These are phyloP conservation scores for Boehmeria nivea DNA, from an alignment of 306 rosid species.

Conservation along the genomic window DNA sequence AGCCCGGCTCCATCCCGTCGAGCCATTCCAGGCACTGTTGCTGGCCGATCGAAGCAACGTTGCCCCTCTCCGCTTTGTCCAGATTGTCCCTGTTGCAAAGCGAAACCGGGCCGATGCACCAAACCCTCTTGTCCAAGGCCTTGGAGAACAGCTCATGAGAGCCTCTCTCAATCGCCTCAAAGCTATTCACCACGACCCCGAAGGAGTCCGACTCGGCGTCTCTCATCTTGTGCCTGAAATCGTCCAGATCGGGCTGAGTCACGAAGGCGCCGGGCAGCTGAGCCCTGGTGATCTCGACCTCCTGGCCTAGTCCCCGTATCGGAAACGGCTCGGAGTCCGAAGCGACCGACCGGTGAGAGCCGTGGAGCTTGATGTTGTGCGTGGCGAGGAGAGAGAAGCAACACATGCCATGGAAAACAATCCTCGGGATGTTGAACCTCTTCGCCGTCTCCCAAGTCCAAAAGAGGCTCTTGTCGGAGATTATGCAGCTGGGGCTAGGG, in stretches of 20 bases:
- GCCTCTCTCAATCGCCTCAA: slow-evolving; percentile 51
- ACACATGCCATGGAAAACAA: slow-evolving; percentile 69
- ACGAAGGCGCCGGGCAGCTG: slow-evolving; percentile 66
- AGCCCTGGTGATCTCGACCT: slow-evolving; percentile 44
- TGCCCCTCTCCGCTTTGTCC: slow-evolving; percentile 68
- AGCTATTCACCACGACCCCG: slow-evolving; percentile 71
- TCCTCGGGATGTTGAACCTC: slow-evolving; percentile 49
- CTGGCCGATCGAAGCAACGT: slow-evolving; percentile 50
- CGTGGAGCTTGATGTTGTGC: slow-evolving; percentile 37
- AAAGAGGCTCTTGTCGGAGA: slow-evolving; percentile 57
- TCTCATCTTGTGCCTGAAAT: slow-evolving; percentile 47
- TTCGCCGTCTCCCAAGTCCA: slow-evolving; percentile 55
- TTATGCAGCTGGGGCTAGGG: slow-evolving; percentile 51
- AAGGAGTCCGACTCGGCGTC: slow-evolving; percentile 51
- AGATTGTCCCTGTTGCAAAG: slow-evolving; percentile 41
- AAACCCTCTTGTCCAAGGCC: slow-evolving; percentile 38
- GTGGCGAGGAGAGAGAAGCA: slow-evolving; percentile 62
- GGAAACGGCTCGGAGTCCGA: slow-evolving; percentile 44
- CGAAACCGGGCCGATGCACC: slow-evolving; percentile 78
- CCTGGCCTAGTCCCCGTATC: slow-evolving; percentile 46
- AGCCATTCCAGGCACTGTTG: slow-evolving; percentile 60
- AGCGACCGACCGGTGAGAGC: slow-evolving; percentile 32
- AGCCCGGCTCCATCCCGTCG: slow-evolving; percentile 39
- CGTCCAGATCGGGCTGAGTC: slow-evolving; percentile 49
- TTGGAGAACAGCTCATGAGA: slow-evolving; percentile 31